Evolutionary conservation across 106 monocot genomes (phyloP).

Genomic region (Allium sativum): DNA sequence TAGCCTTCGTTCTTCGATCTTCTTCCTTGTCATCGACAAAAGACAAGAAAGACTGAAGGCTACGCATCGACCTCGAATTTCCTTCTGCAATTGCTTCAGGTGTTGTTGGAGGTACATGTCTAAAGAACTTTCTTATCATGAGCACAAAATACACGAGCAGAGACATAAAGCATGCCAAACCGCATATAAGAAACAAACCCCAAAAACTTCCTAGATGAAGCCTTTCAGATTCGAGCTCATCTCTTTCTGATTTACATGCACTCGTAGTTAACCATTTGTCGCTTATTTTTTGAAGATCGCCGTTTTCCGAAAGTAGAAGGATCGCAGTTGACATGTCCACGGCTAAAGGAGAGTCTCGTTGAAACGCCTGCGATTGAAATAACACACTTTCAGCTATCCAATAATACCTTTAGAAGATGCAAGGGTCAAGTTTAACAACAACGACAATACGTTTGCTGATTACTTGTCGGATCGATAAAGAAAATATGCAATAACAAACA

Average conservation of each 20-base stretch:
- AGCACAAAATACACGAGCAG: conserved; percentile 36
- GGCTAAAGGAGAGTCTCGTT: conserved; percentile 56
- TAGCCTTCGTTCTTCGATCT: conserved; percentile 18
- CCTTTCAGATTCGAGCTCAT: conserved; percentile 31
- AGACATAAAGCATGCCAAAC: conserved; percentile 46
- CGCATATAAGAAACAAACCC: conserved; percentile 64
- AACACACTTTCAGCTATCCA: background rate
- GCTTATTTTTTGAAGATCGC: conserved; percentile 67
- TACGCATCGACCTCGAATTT: conserved; percentile 16
- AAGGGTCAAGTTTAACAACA: background rate
- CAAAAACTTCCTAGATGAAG: conserved; percentile 58
- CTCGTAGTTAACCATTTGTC: conserved; percentile 60
- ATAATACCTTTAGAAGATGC: background rate
- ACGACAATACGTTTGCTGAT: too few relatives aligned
- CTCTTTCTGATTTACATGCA: conserved; percentile 23
- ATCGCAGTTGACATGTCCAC: conserved; percentile 78
- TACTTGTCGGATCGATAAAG: too few relatives aligned
- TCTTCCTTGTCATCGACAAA: conserved; percentile 40
- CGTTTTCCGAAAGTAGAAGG: conserved; percentile 71
- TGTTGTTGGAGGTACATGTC: conserved; percentile 8
- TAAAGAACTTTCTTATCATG: conserved; percentile 34
- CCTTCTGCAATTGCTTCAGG: conserved; percentile 7
- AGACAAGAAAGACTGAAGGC: conserved; percentile 31
- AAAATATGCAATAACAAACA: too few relatives aligned
- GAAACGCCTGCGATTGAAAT: conserved; percentile 38